Conservation (phyloP, 2,329 filamentous ascomycete genomes). For the Neonectria ditissima region DNA sequence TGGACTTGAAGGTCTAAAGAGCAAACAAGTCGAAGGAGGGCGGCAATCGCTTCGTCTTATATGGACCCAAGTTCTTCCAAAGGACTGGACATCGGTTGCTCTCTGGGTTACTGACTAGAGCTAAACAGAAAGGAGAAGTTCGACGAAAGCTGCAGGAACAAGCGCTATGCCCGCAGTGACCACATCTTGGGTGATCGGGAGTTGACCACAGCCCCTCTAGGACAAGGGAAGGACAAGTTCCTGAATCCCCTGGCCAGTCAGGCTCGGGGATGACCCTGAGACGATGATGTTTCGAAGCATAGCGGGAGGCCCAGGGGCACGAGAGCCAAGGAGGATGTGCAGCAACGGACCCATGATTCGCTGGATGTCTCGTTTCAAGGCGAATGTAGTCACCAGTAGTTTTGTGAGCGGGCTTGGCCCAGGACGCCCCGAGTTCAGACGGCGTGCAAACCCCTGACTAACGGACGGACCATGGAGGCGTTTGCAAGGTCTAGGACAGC, state of each 20-base stretch:
- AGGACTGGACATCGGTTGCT: constrained; percentile 34
- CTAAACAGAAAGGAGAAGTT: constrained; percentile 23
- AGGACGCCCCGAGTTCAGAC: constrained; percentile 36
- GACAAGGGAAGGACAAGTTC: constrained; percentile 48
- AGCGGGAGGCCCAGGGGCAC: constrained; percentile 49
- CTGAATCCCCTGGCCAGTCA: constrained; percentile 40
- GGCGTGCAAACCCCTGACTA: constrained; percentile 43
- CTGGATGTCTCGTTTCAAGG: constrained; percentile 45
- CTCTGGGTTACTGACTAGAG: constrained; percentile 25
- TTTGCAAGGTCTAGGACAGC: constrained; percentile 24
- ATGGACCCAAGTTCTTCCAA: constrained; percentile 33
- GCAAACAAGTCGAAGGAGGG: constrained; percentile 23
- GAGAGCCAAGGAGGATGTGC: constrained; percentile 40
- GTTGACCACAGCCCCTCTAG: constrained; percentile 33
- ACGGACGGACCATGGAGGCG: constrained; percentile 28
- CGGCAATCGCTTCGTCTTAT: constrained; percentile 39
- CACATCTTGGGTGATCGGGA: constrained; percentile 33
- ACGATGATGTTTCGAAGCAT: constrained; percentile 54
- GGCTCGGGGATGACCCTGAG: constrained; percentile 30
- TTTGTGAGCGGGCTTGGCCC: constrained; percentile 39
- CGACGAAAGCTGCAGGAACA: constrained; percentile 38
- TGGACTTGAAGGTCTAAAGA: constrained; percentile 45
- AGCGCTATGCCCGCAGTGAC: constrained; percentile 15
- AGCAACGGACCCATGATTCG: constrained; percentile 47
- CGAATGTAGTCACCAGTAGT: constrained; percentile 41